Evolutionary conservation across 2,329 filamentous ascomycete species (phyloP).

Genomic region (Didymellaceae sp.): DNA sequence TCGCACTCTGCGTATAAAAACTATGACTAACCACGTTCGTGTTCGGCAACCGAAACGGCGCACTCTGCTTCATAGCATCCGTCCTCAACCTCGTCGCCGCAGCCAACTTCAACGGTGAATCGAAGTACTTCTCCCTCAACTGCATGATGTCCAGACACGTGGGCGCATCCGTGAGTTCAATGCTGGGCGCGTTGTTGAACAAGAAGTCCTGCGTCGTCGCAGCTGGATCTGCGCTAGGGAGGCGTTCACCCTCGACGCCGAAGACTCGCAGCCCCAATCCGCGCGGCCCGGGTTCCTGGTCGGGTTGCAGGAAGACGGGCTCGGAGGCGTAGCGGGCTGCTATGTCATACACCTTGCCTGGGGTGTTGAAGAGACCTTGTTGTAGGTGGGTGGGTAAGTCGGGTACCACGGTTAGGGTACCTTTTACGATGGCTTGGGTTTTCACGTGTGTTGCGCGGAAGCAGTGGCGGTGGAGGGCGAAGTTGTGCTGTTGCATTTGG

Average conservation of each 20-base stretch:
- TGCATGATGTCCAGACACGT: conserved; percentile 44
- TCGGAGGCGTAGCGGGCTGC: conserved; percentile 49
- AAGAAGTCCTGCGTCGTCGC: conserved; percentile 38
- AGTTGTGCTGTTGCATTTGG: conserved; percentile 51
- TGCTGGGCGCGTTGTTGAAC: conserved; percentile 43
- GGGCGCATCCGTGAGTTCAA: conserved; percentile 41
- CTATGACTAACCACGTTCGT: conserved; percentile 47
- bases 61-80: conserved; percentile 38
- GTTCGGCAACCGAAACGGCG: conserved; percentile 34
- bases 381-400: conserved; percentile 41
- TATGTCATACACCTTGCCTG: conserved; percentile 41
- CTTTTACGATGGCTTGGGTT: conserved; percentile 35
- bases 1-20: conserved; percentile 42
- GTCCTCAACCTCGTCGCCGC: conserved; percentile 36
- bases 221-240: conserved; percentile 18
- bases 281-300: conserved; percentile 46
- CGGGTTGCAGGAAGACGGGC: conserved; percentile 46
- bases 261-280: conserved; percentile 48
- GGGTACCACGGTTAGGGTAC: conserved; percentile 17
- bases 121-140: conserved; percentile 38
- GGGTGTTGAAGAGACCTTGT: conserved; percentile 47
- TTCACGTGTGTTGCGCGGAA: conserved; percentile 49
- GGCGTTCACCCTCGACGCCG: conserved; percentile 40
- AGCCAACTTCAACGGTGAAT: conserved; percentile 25
- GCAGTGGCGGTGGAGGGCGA: conserved; percentile 48